phyloP scores from a whole-genome alignment of 2,329 filamentous ascomycete species.

The Calonectria hongkongensis region DNA sequence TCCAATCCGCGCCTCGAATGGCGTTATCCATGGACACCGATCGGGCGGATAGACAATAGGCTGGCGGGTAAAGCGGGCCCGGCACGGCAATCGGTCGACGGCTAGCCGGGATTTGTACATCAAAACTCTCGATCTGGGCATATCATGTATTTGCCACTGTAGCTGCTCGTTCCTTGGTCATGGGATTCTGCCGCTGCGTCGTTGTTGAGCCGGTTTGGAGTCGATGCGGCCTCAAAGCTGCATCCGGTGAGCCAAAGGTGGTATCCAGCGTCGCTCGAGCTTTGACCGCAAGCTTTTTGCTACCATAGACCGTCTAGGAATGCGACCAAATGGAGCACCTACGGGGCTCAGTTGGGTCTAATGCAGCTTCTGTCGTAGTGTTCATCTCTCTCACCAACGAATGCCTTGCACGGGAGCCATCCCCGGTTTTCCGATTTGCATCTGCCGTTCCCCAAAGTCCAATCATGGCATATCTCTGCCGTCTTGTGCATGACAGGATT shows the following conservation, averaged over 20 bases:
- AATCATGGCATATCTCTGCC: slow-evolving; percentile 40
- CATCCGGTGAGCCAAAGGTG: slow-evolving; percentile 29
- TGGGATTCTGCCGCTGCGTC: slow-evolving; percentile 6
- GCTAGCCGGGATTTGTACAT: slow-evolving; percentile 37
- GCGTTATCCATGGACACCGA: slow-evolving; percentile 54
- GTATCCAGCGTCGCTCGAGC: slow-evolving; percentile 32
- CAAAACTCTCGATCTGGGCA: slow-evolving; percentile 2
- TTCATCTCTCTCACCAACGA: slow-evolving; percentile 19
- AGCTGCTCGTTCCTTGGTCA: not conserved
- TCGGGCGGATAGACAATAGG: slow-evolving; percentile 47
- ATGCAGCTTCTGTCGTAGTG: slow-evolving; percentile 35
- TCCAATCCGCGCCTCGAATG: slow-evolving; percentile 52
- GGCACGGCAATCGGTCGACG: slow-evolving; percentile 52
- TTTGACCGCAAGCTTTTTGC: slow-evolving; percentile 27
- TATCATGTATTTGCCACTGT: slow-evolving; percentile 31
- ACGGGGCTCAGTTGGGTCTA: slow-evolving; percentile 43
- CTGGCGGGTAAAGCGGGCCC: slow-evolving; percentile 49
- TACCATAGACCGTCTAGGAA: slow-evolving; percentile 38
- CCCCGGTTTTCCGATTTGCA: slow-evolving; percentile 37
- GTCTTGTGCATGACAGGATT: slow-evolving; percentile 48
- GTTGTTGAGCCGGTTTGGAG: slow-evolving; percentile 14
- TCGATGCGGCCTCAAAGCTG: slow-evolving; percentile 13
- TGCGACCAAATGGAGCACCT: slow-evolving; percentile 46
- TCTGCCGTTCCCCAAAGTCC: slow-evolving; percentile 41
- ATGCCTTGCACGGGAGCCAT: slow-evolving; percentile 30